Base-by-base conservation (phyloP, 2,329 filamentous ascomycete genomes). In the Botryotinia globosa region DNA sequence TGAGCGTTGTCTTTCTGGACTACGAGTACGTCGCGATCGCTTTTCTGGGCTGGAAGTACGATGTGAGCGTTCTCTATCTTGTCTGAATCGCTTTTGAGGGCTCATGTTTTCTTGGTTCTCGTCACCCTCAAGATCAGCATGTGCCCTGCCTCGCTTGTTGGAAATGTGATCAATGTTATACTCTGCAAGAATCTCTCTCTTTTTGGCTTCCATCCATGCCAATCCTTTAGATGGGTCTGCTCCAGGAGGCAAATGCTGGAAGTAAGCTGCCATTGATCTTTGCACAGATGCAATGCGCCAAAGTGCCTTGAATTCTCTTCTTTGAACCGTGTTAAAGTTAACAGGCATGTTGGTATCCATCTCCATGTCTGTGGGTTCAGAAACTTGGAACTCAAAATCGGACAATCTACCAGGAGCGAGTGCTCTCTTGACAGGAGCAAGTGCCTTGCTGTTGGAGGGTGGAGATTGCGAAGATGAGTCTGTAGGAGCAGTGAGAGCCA, bases 201-300 rank as follows among this genome's bases (percentile, higher is more conserved):
- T 67, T 56, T 67, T 56, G 37, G 22, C 22, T n/a, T 72, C 54
- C 62, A 67, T 56, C 65, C 70, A 72, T 37, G n/a, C 58, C 39
- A 72, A n/a, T 67, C 48, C 70, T 45, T 59, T 72, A 7, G 34
- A 22, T 37, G 70, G 62, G 8, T 44, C 64, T 37, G 65, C 68
- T 9, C 54, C 68, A 59, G 73, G 32, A 4, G 75, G 69, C 18
- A 76, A 32, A 22, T 63, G 71, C 5, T 71, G 63, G 48, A 80
- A 77, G 61, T 77, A 74, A 25, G 75, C 71, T 56, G 73, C 72
- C 71, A 81, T 74, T 10, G 76, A 75, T 64, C 73, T 75, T 58
- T 81, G 80, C 34, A 82, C 67, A 8, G 72, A 72, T 39, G 76
- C 76, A 29, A 82, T 69, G 39, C 80, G 79, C 72, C 75, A 81